Conservation (phyloP, 1,284 basidiomycete genomes). For the Inonotus obliquus region DNA sequence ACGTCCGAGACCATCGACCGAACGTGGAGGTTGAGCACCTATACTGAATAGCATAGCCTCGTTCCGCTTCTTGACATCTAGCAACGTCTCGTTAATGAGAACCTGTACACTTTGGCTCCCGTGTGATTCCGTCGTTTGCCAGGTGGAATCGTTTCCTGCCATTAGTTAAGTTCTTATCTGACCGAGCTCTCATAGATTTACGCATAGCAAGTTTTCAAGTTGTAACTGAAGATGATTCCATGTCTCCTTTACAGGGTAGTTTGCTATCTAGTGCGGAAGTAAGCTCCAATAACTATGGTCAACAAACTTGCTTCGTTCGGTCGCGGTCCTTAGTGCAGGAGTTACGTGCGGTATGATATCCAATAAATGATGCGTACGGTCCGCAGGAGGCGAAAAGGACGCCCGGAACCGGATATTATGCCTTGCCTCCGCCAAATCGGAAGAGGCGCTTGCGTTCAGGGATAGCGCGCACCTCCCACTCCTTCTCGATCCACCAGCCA, state of each 20-base stretch:
- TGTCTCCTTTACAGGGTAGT: conserved; percentile 46
- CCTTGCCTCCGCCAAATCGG: conserved; percentile 8
- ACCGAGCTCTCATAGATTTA: too few species aligned
- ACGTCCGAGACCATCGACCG: too few species aligned
- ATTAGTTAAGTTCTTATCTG: too few species aligned
- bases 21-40: conserved; percentile 52
- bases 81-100: conserved; percentile 44
- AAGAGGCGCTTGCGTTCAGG: conserved; percentile 15
- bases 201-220: too few species aligned
- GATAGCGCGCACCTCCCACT: conserved; percentile 16
- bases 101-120: conserved; percentile 41
- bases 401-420: background rate
- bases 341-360: background rate
- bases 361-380: background rate
- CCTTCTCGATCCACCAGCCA: conserved; percentile 18
- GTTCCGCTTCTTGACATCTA: conserved; percentile 64
- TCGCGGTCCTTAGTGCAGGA: background rate
- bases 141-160: conserved; percentile 36
- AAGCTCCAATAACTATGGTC: background rate
- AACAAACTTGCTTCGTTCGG: too few species aligned
- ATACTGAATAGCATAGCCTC: conserved; percentile 74
- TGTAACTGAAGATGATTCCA: conserved; percentile 52
- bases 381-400: background rate
- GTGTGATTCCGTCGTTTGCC: conserved; percentile 30
- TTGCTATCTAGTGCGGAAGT: conserved; percentile 42